Percentiles rank a stretch among this genome's conserved stretches.
Conservation (phyloP, 176 grass and related monocot genomes). For the Neostapfia colusana region DNA sequence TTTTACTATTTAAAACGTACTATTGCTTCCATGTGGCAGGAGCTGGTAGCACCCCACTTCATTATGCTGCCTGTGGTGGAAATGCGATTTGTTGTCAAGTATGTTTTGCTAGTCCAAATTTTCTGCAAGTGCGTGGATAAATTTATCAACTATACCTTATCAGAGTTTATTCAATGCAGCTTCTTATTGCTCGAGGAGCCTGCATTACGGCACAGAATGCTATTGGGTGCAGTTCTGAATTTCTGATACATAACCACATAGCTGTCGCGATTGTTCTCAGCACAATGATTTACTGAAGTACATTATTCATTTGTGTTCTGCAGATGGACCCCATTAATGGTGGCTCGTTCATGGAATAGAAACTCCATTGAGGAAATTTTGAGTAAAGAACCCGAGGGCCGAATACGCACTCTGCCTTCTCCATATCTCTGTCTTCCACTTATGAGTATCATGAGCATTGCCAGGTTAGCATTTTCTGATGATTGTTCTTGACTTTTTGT, state of each 20-base stretch:
- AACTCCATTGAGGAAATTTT: constrained; percentile 76
- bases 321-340: constrained; percentile 86
- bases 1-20: not conserved
- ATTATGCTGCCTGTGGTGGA: constrained; percentile 96
- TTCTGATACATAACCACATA: constrained; percentile 21
- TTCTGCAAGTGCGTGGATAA: constrained; percentile 12
- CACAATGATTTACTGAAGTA: constrained; percentile 27
- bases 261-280: not conserved
- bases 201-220: constrained; percentile 55
- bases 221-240: constrained; percentile 57
- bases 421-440: constrained; percentile 87
- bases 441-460: constrained; percentile 91
- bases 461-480: constrained; percentile 53
- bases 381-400: constrained; percentile 49
- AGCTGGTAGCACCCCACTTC: constrained; percentile 88
- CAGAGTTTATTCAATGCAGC: constrained; percentile 46
- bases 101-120: constrained; percentile 38
- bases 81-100: constrained; percentile 93
- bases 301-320: constrained; percentile 29
- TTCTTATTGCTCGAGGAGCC: constrained; percentile 86
- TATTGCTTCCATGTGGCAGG: constrained; percentile 52
- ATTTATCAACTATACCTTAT: constrained; percentile 36
- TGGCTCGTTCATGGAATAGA: constrained; percentile 78
- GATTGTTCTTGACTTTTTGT: not conserved
- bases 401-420: constrained; percentile 60